A percentile compares a stretch with the other conserved stretches of the same genome.
These are phyloP conservation scores for Aspergillus brasiliensis DNA, from an alignment of 2,329 filamentous ascomycete genomes.

Conservation along the genomic window DNA sequence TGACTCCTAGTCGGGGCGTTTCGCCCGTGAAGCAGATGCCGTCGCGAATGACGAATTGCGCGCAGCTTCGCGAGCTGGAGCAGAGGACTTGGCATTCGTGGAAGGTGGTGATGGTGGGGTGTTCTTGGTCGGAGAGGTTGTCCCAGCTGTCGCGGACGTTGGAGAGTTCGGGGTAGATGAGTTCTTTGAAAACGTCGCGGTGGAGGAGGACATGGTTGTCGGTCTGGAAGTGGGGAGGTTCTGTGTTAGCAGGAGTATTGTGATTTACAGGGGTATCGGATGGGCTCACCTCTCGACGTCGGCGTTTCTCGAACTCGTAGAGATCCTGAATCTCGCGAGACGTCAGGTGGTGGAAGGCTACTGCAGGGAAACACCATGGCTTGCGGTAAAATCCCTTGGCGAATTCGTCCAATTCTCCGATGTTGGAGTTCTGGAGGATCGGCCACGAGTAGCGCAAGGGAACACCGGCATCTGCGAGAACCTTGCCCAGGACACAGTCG, in stretches of 20 bases:
- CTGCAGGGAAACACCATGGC: constrained; percentile 55
- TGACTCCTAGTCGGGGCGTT: constrained; percentile 34
- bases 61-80: constrained; percentile 27
- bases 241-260: background rate
- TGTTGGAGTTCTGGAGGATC: constrained; percentile 45
- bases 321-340: constrained; percentile 46
- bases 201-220: constrained; percentile 33
- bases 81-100: constrained; percentile 37
- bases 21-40: constrained; percentile 33
- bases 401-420: constrained; percentile 49
- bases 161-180: constrained; percentile 36
- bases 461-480: constrained; percentile 50
- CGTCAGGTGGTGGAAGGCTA: constrained; percentile 54
- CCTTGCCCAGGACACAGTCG: constrained; percentile 54
- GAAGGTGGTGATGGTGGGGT: constrained; percentile 28
- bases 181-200: constrained; percentile 41
- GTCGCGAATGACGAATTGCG: constrained; percentile 36
- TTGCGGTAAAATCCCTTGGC: constrained; percentile 42
- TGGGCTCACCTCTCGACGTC: constrained; percentile 62
- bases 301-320: constrained; percentile 50
- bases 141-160: constrained; percentile 36
- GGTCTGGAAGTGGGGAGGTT: background rate
- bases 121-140: constrained; percentile 37
- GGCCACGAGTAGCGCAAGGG: constrained; percentile 52
- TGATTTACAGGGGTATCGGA: background rate